phyloP scores from a whole-genome alignment of 2,329 filamentous ascomycete genomes.

The Arthrobotrys musiformis region DNA sequence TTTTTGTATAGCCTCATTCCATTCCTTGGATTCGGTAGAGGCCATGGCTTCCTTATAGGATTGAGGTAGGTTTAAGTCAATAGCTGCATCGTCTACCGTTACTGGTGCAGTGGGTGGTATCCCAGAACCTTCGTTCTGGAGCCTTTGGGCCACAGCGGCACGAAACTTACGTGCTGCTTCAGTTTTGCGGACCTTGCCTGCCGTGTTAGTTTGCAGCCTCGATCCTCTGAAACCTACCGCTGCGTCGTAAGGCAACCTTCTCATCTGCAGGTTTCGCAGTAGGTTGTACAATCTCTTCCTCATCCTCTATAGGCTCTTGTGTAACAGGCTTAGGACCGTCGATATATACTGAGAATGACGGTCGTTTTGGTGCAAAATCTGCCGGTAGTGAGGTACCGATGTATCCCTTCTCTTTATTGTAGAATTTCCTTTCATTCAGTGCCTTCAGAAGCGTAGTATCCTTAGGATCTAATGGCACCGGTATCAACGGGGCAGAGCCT shows the following conservation, averaged over 20 bases:
- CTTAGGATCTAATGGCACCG: neutral
- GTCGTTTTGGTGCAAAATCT: neutral
- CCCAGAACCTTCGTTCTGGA: neutral
- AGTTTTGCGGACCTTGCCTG: neutral
- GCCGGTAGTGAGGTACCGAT: neutral
- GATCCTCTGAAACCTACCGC: neutral
- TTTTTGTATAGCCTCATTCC: conserved; percentile 9
- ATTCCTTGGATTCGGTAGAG: neutral
- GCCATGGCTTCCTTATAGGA: neutral
- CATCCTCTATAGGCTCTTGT: neutral
- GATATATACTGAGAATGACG: neutral
- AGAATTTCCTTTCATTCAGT: neutral
- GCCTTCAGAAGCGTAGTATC: neutral
- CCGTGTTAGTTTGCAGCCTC: neutral
- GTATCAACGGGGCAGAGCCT: neutral
- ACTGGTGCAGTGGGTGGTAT: neutral
- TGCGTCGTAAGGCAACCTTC: neutral
- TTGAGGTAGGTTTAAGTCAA: neutral
- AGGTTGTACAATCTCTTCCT: neutral
- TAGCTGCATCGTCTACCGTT: neutral
- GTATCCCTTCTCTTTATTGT: neutral
- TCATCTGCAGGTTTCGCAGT: neutral
- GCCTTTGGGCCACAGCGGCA: neutral
- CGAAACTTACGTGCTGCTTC: neutral
- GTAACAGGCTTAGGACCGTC: neutral